Evolutionary conservation across 306 rosid genomes (phyloP).

Genomic region (Cucurbita ficifolia): DNA sequence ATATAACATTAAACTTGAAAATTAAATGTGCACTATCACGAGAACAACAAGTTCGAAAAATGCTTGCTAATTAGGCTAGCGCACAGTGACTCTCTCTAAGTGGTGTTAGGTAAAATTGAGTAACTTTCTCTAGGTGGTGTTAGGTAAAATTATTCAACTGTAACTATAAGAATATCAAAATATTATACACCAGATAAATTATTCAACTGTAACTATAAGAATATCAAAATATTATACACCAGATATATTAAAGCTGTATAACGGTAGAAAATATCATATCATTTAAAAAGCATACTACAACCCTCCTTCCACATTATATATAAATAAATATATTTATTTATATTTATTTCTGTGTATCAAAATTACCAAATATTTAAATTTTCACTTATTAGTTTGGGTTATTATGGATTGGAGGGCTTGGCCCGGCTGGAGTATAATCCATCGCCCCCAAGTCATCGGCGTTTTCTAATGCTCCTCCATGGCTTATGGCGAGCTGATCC

Average conservation of each 20-base stretch:
- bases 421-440: conserved; percentile 2
- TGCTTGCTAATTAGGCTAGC: too few relatives aligned
- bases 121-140: too few relatives aligned
- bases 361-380: background rate
- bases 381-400: background rate
- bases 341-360: too few relatives aligned
- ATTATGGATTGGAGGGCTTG: background rate
- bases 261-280: background rate
- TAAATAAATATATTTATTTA: background rate
- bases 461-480: background rate
- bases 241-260: background rate
- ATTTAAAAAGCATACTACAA: background rate
- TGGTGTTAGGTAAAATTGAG: too few relatives aligned
- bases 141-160: too few relatives aligned
- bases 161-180: too few relatives aligned
- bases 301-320: background rate
- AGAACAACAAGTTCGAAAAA: too few relatives aligned
- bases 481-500: background rate
- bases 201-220: background rate
- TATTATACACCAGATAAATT: too few relatives aligned
- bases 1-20: too few relatives aligned
- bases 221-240: too few relatives aligned
- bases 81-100: too few relatives aligned
- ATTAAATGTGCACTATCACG: too few relatives aligned
- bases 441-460: background rate